Base-by-base conservation (phyloP, 495 filamentous ascomycete species). In the Penicillium angulare region DNA sequence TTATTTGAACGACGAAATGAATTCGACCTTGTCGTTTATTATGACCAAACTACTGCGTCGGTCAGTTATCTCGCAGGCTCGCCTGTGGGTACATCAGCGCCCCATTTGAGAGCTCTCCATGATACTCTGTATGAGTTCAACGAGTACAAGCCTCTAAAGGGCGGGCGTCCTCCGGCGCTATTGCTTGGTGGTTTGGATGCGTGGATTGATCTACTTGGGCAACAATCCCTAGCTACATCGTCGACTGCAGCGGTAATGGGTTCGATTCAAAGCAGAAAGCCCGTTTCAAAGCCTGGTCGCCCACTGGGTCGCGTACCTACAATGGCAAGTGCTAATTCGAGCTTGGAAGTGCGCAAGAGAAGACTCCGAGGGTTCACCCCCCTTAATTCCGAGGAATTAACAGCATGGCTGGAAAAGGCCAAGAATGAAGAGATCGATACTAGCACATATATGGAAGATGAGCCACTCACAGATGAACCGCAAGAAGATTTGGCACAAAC, bases 1-100 rank as follows among this genome's bases (percentile, higher is more conserved):
- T 70, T 90, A 15, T 95, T 95, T 52, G 84, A 88, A 31, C 78
- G 79, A 42, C 81, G 93, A 20, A 77, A 93, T 54, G 79, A 87
- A 53, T 96, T 85, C 60, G 90, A 96, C 58, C 62, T 95, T 44
- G 79, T 97, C 20, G 88, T 97, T 2, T 95, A 95, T 58, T 95
- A 97, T 64, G 91, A 99, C 63, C 81, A 89, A 57, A 68, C 69
- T 22, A 85, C 85, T 2, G 61, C 61, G 20, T 77, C 87, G 57
- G 73, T 74, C 48, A 69, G 65, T 35, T 83, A 72, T 59, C 71
- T 73, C 53, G 66, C 69, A 65, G 66, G 74, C 43, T 69, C 69
- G 27, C 68, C 75, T 39, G 68, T 71, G 56, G 72, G 67, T 38
- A 80, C 57, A 41, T 74, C 81, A 16, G 75, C 81, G 23, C 77